Base-by-base conservation (phyloP, 1,139 yeast species). In the Maudiozyma humilis region DNA sequence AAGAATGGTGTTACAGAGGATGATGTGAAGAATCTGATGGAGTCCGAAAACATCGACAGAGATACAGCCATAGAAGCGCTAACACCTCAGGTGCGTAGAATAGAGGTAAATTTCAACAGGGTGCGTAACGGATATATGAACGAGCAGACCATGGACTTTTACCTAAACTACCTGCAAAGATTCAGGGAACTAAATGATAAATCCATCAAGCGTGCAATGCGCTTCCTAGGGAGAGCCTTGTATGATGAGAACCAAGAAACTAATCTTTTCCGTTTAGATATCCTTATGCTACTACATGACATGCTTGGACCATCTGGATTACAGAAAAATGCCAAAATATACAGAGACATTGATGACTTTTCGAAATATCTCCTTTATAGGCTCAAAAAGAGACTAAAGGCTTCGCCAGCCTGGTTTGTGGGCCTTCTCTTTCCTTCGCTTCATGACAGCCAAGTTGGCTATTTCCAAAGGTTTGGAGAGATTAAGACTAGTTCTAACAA, bases 181-280 rank as follows among this genome's bases (percentile, higher is more conserved):
- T 87, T 70, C 57, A 70, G 69, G 43, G 95, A 88, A 48, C 65
- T 89, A 40, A 65, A 73, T 1, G 76, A 75, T 42, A 71, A 67
- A 12, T 82, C 82, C 45, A 68, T 91, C 40, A 80, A 79, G 54
- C 71, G 74, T 46, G 79, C 83, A 17, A 59, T 91, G 25, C 70
- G 81, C 1, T 89, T 78, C 58, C 79, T 88, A 56, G 88, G 86
- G 57, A 69, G 86, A 32, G 64, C 87, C 0, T 79, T 88, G 53
- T 80, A 82, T 43, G 71, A 78, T 47, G 73, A 78, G 31, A 82
- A 80, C 48, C 75, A 73, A 47, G 78, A 78, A 31, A 55, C 71
- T n/a, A 73, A 79, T 12, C 67, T 89, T 34, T 82, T 72, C 56
- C 70, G 96, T 39, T 63, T 91, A 32, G 96, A 91, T 59, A 78